phyloP scores from a whole-genome alignment of 2,329 filamentous ascomycete species.

The Cladorrhinum sp. region DNA sequence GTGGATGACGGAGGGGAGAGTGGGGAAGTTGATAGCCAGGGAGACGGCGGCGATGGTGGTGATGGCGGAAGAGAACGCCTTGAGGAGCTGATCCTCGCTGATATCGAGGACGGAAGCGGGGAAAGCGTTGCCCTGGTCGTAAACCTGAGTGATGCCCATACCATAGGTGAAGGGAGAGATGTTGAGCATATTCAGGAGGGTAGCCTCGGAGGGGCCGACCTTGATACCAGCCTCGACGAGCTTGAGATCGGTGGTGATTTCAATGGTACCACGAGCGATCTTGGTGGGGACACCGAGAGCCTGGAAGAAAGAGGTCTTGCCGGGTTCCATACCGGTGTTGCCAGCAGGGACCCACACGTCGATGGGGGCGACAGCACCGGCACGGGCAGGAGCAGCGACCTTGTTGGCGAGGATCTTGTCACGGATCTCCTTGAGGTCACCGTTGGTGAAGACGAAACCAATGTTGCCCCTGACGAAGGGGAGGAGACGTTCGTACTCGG shows the following conservation, averaged over 20 bases:
- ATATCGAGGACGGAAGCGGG: constrained; percentile 83
- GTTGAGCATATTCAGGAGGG: constrained; percentile 99
- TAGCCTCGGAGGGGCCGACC: constrained; percentile 98
- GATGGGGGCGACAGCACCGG: constrained; percentile 87
- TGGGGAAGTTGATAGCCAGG: constrained; percentile 91
- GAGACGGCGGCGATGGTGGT: constrained; percentile 86
- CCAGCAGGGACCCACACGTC: constrained; percentile 96
- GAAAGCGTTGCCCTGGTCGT: constrained; percentile 96
- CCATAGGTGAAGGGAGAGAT: constrained; percentile 99
- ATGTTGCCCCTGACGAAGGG: constrained; percentile 96
- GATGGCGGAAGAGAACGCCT: constrained; percentile 76
- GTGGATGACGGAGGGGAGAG: constrained; percentile 93
- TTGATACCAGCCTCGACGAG: constrained; percentile 89
- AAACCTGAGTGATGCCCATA: constrained; percentile 94
- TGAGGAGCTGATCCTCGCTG: constrained; percentile 88
- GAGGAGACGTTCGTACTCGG: constrained; percentile 97
- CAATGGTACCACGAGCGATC: constrained; percentile 99
- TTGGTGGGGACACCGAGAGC: constrained; percentile 99
- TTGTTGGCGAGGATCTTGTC: constrained; percentile 95
- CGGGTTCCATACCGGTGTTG: constrained; percentile 99
- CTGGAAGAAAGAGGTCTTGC: constrained; percentile 99
- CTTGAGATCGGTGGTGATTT: constrained; percentile 98
- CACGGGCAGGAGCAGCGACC: constrained; percentile 95
- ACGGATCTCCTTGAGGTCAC: constrained; percentile 85
- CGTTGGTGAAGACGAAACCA: constrained; percentile 99